Evolutionary conservation across 1,139 yeast species (phyloP), one percentile per base, ranked within the genome.

Genomic region (Taphrina pruni): DNA sequence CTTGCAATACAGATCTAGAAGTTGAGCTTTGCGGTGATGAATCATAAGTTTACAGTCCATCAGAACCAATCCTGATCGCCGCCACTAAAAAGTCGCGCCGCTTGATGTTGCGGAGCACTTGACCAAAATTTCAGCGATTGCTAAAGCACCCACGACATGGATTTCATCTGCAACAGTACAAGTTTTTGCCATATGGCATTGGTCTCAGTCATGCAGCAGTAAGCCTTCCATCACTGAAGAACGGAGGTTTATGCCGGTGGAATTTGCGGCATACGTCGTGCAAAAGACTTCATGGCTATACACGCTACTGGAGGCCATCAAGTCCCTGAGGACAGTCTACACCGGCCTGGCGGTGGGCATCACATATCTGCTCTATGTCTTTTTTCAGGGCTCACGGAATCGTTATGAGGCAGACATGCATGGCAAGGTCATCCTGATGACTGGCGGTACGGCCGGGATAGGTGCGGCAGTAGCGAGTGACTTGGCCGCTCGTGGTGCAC

Each of bases 381-480:
- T 64, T 55, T 35, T 64, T n/a, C 58, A 57, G 35, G 69, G 69
- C 7, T 26, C 51, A 17, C 36, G 17, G 36, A 94, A 92, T 78
- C 89, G 92, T 0, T 92, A 97, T 96, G 96, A 90, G 73, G 83
- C 97, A 71, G 93, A 92, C 72, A 80, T 94, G 78, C 97, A 94
- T 76, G 97, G 99, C 1, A 87, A 88, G 74, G 98, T 94, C 11
- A 90, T 86, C 74, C 81, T 94, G 62, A 81, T 88, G 11, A 88
- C 93, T 0, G 97, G 99, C 6, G 99, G 96, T 0, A 94, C 99
- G 0, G 84, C 95, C 1, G 98, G 99, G 0, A 78, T 91, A 70
- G 99, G 99, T 0, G 89, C 95, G 0, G 84, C 85, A 5, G 83
- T 90, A 0, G 96, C 86, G 0, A 81, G 82, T 60, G 93, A 92